These are phyloP conservation scores for Linaria vulgaris DNA, from an alignment of 257 asterid species.

Conservation along the genomic window DNA sequence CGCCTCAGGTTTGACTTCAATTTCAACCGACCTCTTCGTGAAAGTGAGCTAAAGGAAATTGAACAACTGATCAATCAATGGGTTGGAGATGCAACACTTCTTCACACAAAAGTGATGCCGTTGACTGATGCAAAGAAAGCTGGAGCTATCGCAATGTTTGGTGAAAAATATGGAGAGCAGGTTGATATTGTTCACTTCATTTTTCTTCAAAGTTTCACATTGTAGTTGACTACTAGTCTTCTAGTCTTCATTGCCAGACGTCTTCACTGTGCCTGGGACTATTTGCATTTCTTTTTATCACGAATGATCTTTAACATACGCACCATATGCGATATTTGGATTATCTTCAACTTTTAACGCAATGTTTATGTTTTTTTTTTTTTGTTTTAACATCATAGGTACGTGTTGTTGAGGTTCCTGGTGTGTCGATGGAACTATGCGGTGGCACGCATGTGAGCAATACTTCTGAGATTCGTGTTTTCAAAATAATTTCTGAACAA, in stretches of 20 bases:
- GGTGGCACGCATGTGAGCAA: slow-evolving; percentile 90
- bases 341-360: too few relatives aligned
- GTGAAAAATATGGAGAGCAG: slow-evolving; percentile 95
- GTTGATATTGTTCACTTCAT: slow-evolving; percentile 31
- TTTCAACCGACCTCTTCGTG: slow-evolving; percentile 76
- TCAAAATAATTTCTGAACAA: slow-evolving; percentile 81
- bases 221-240: too few relatives aligned
- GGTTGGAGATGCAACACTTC: slow-evolving; percentile 79
- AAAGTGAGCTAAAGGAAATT: slow-evolving; percentile 68
- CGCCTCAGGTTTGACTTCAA: slow-evolving; percentile 93
- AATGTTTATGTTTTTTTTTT: too few relatives aligned
- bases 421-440: slow-evolving; percentile 92
- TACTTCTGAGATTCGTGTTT: slow-evolving; percentile 86
- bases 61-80: slow-evolving; percentile 76
- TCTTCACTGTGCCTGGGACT: too few relatives aligned
- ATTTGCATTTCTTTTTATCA: not conserved
- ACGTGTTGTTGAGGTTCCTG: slow-evolving; percentile 95
- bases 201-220: not conserved
- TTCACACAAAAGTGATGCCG: slow-evolving; percentile 73
- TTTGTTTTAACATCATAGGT: slow-evolving; percentile 47
- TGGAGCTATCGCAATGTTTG: slow-evolving; percentile 97
- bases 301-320: too few relatives aligned
- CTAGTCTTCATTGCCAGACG: not conserved
- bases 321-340: too few relatives aligned
- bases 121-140: slow-evolving; percentile 84